These are phyloP conservation scores for Calonectria henricotiae DNA, from an alignment of 2,329 filamentous ascomycete species.

Conservation along the genomic window DNA sequence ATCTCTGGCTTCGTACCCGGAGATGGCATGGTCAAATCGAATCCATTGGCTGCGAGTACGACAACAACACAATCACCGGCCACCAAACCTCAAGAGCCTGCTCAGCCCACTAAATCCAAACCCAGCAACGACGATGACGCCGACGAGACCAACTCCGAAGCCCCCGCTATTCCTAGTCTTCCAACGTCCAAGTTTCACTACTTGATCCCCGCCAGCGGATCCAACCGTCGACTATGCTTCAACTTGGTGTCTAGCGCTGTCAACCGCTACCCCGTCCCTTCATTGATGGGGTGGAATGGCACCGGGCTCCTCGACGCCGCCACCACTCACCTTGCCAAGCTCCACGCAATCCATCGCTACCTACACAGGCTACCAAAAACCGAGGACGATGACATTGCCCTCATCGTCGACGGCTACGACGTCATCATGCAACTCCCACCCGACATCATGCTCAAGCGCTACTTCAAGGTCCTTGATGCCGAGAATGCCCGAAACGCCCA, in stretches of 20 bases:
- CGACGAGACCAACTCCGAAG: constrained; percentile 14
- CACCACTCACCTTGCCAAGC: constrained; percentile 60
- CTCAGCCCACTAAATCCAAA: not conserved
- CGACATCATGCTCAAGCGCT: constrained; percentile 75
- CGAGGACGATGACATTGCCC: constrained; percentile 72
- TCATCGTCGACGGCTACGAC: constrained; percentile 77
- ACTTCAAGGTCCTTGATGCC: constrained; percentile 67
- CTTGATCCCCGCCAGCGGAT: constrained; percentile 58
- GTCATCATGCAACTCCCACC: constrained; percentile 78
- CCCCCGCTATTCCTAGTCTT: not conserved
- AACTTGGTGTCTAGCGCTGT: constrained; percentile 59
- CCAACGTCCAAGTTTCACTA: constrained; percentile 58
- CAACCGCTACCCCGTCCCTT: constrained; percentile 59
- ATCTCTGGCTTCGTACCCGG: constrained; percentile 20
- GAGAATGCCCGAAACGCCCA: constrained; percentile 69
- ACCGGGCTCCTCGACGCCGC: constrained; percentile 57
- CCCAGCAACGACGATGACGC: not conserved
- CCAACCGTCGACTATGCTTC: constrained; percentile 60
- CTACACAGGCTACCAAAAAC: constrained; percentile 51
- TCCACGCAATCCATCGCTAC: constrained; percentile 59
- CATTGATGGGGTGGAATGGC: constrained; percentile 60
- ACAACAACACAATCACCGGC: not conserved
- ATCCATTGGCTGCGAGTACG: not conserved
- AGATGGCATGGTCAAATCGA: not conserved
- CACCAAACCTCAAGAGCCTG: not conserved